Evolutionary conservation across 768 basidiomycete species (phyloP).

Genomic region (Gloeopeniophorella convolvens): DNA sequence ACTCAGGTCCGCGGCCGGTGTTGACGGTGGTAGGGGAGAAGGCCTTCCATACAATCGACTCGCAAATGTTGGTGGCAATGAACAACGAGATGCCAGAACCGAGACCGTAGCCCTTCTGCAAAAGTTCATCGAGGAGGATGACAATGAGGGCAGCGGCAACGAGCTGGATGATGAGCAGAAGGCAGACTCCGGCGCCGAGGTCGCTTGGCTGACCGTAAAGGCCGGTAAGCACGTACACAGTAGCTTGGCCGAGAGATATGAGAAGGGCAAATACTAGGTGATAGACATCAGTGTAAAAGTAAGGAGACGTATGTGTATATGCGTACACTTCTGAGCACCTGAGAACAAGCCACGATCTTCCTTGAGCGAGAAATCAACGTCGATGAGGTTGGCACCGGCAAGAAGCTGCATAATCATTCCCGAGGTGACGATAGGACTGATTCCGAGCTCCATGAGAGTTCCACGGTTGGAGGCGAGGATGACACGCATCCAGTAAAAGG

Average conservation of each 20-base stretch:
- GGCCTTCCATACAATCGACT: conserved; percentile 99
- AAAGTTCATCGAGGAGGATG: conserved; percentile 95
- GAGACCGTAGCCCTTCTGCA: conserved; percentile 98
- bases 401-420: conserved; percentile 99
- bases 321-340: conserved; percentile 93
- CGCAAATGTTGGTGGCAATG: conserved; percentile 99
- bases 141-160: conserved; percentile 92
- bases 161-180: conserved; percentile 94
- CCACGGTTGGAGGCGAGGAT: conserved; percentile 98
- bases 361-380: conserved; percentile 95
- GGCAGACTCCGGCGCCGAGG: conserved; percentile 93
- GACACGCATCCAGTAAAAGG: conserved; percentile 99
- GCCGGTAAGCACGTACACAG: conserved; percentile 94
- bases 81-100: conserved; percentile 98
- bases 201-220: conserved; percentile 92
- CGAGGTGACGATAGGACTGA: conserved; percentile 94
- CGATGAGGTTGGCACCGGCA: conserved; percentile 94
- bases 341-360: conserved; percentile 95
- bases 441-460: conserved; percentile 98
- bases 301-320: neutral
- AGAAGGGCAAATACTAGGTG: conserved; percentile 88
- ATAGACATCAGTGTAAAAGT: neutral
- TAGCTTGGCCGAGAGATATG: conserved; percentile 93
- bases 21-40: conserved; percentile 98
- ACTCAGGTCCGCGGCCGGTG: conserved; percentile 96